Evolutionary conservation across 805 yeast species (phyloP), one percentile per base, ranked within the genome.

Genomic region (Kluyveromyces starmeri): DNA sequence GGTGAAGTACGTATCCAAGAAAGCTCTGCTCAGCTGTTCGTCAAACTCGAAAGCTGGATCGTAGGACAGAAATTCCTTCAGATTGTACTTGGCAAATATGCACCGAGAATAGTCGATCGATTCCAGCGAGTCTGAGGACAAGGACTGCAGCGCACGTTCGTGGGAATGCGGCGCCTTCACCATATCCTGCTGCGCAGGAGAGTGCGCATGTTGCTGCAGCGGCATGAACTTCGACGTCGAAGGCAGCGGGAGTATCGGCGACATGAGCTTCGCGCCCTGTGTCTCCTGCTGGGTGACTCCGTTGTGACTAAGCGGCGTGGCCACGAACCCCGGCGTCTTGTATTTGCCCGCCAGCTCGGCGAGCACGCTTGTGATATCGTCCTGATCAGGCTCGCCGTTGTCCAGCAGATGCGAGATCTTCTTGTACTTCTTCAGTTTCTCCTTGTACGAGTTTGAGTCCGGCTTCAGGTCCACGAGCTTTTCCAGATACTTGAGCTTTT

Each of bases 31-130:
- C 18, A 70, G 48, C 29, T 62, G 59, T 36, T 65, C 68, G 44
- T 73, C 76, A 36, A 73, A 62, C 36, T 71, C 71, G 35, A 65
- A 64, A 4, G 71, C 68, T 1, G 79, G 78, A 32, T 71, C 75
- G 41, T 55, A 51, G 7, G 61, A 51, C 20, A 69, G 38, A 42
- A 70, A 70, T 22, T 69, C 73, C 29, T 58, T 53, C 22, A 74
- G 46, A 37, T 70, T 64, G 44, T 70, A 72, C 35, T 67, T 68
- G 2, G 67, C 63, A 23, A 73, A 57, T 7, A 67, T 54, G 29
- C 68, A 65, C 33, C 51, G 58, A 2, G 62, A 47, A 36, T 62
- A 59, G 37, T 65, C 68, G 10, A 63, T 52, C 0, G 64, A 48
- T 16, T 64, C 69, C 16, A 64, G 38, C 4, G 58, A 48, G 35